Evolutionary conservation across 2,329 filamentous ascomycete species (phyloP).

Genomic region (Aschersonia sp.): DNA sequence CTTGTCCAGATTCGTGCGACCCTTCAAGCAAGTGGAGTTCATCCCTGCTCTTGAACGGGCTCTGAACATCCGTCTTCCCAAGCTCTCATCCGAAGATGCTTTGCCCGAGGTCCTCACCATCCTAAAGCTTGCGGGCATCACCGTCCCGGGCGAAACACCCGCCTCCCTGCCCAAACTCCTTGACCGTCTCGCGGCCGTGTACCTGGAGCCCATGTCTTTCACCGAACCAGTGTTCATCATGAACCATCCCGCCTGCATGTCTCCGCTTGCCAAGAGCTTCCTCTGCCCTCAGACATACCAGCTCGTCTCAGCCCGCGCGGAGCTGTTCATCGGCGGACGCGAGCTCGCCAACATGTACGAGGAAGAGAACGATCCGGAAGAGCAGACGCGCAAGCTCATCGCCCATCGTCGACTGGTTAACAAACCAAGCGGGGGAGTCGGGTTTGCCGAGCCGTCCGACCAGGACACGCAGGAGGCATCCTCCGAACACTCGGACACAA

Average conservation of each 20-base stretch:
- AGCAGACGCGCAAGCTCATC: constrained; percentile 72
- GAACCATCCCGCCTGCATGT: constrained; percentile 81
- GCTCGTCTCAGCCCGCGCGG: constrained; percentile 64
- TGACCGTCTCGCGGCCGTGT: constrained; percentile 62
- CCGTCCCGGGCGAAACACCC: constrained; percentile 49
- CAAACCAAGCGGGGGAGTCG: constrained; percentile 16
- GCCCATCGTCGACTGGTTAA: constrained; percentile 29
- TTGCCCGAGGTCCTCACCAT: constrained; percentile 38
- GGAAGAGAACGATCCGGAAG: constrained; percentile 87
- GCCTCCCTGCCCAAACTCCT: constrained; percentile 55
- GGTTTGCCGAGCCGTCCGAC: constrained; percentile 10
- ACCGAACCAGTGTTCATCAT: constrained; percentile 67
- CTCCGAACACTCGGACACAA: background rate
- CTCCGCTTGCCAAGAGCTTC: constrained; percentile 82
- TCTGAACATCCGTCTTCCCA: constrained; percentile 51
- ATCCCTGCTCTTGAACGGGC: constrained; percentile 61
- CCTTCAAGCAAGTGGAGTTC: constrained; percentile 64
- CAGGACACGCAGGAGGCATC: background rate
- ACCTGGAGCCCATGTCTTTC: constrained; percentile 64
- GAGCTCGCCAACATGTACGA: constrained; percentile 97
- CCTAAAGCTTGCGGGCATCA: constrained; percentile 42
- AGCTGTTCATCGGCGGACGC: constrained; percentile 66
- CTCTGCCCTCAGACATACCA: constrained; percentile 54
- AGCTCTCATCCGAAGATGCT: constrained; percentile 42
- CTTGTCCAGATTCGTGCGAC: constrained; percentile 30